A percentile compares a stretch with the other conserved stretches of the same genome.
These are phyloP conservation scores for Xanthoceras sorbifolium DNA, from an alignment of 345 rosid genomes.

Conservation along the genomic window DNA sequence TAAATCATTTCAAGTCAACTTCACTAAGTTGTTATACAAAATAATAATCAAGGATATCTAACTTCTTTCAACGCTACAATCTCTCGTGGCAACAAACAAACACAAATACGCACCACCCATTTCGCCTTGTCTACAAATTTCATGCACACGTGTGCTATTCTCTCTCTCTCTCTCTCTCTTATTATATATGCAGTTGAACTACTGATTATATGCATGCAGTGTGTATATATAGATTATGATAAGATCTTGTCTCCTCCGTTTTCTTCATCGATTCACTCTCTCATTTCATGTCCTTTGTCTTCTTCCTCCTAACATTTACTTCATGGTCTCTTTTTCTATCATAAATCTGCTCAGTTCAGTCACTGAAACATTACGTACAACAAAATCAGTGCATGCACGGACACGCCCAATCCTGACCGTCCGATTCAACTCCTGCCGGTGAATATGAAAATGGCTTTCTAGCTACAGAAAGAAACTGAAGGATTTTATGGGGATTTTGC, in stretches of 20 bases:
- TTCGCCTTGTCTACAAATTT: conserved; percentile 28
- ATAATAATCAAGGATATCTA: neutral
- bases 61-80: neutral
- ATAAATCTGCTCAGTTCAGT: neutral
- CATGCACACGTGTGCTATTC: conserved; percentile 14
- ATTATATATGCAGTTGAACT: neutral
- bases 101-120: conserved; percentile 16
- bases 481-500: neutral
- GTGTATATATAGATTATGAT: conserved; percentile 15
- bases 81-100: conserved; percentile 5
- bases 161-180: neutral
- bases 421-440: neutral
- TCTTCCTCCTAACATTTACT: neutral
- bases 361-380: neutral
- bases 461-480: neutral
- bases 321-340: neutral
- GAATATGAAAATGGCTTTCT: neutral
- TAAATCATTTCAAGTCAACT: neutral
- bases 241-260: conserved; percentile 31
- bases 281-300: neutral
- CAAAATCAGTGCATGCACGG: neutral
- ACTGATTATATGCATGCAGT: neutral
- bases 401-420: neutral
- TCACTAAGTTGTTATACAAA: neutral
- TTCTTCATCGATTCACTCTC: neutral